Conservation (phyloP, 2,329 filamentous ascomycete genomes). For the Ophiostoma himal-ulmi region DNA sequence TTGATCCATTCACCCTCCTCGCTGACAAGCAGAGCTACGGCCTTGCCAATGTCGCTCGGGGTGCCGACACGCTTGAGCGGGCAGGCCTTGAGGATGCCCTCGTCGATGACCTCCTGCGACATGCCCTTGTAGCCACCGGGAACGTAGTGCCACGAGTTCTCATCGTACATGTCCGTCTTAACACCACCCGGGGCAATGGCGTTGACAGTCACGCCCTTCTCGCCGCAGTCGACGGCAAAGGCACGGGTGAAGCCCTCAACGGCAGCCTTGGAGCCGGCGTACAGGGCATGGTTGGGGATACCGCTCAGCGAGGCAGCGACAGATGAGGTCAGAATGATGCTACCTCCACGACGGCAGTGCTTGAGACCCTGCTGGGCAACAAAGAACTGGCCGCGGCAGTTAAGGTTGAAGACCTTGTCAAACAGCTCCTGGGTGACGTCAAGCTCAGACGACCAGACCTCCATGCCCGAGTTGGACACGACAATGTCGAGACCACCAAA, state of each 20-base stretch:
- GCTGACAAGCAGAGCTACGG: conserved; percentile 50
- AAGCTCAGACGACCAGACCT: conserved; percentile 64
- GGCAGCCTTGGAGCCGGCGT: conserved; percentile 66
- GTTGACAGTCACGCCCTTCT: conserved; percentile 63
- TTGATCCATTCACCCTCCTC: conserved; percentile 61
- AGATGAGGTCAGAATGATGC: conserved; percentile 66
- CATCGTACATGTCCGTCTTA: conserved; percentile 72
- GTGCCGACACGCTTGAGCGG: conserved; percentile 55
- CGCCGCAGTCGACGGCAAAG: conserved; percentile 66
- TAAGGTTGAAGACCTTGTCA: conserved; percentile 66
- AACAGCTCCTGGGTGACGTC: conserved; percentile 65
- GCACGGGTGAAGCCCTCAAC: conserved; percentile 67
- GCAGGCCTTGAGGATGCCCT: conserved; percentile 50
- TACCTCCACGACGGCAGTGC: conserved; percentile 62
- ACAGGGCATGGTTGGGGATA: conserved; percentile 63
- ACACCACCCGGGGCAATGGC: conserved; percentile 67
- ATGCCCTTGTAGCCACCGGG: conserved; percentile 50
- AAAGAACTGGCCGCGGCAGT: conserved; percentile 68
- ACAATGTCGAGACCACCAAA: conserved; percentile 68
- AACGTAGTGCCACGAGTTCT: conserved; percentile 62
- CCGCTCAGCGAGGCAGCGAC: conserved; percentile 62
- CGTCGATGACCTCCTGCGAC: conserved; percentile 49
- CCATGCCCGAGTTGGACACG: conserved; percentile 66
- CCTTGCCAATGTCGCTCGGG: conserved; percentile 54
- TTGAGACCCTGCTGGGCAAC: conserved; percentile 70